Evolutionary conservation across 148 eudicot genomes (phyloP).

Genomic region (Rheum nobile): DNA sequence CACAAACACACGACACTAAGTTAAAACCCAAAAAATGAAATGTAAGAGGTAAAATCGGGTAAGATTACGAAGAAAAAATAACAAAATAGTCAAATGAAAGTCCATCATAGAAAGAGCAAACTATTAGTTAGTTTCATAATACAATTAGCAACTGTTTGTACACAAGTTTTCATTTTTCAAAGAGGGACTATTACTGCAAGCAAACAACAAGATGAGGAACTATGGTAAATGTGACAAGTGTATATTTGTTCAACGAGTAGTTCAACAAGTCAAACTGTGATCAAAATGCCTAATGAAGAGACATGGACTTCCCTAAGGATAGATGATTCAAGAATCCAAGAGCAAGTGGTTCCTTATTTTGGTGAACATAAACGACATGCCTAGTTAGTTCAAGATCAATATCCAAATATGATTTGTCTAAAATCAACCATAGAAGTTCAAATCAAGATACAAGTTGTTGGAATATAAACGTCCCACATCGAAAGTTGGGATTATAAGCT

Average conservation of each 20-base stretch:
- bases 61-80: too few relatives aligned
- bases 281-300: not conserved
- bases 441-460: conserved; percentile 97
- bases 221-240: not conserved
- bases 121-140: not conserved
- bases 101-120: not conserved
- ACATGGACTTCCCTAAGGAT: conserved; percentile 51
- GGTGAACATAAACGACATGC: conserved; percentile 96
- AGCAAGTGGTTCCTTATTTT: conserved; percentile 85
- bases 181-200: not conserved
- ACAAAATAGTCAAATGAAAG: not conserved
- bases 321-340: conserved; percentile 94
- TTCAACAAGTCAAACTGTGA: not conserved
- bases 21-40: not conserved
- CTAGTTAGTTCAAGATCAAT: conserved; percentile 96
- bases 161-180: not conserved
- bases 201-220: not conserved
- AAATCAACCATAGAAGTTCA: conserved; percentile 93
- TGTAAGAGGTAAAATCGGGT: not conserved
- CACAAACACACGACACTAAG: not conserved
- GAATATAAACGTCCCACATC: too few relatives aligned
- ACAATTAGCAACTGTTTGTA: not conserved
- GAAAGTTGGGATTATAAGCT: too few relatives aligned
- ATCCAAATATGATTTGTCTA: conserved; percentile 97
- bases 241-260: not conserved